These are phyloP conservation scores for Helianthus annuus DNA, from an alignment of 129 eudicot species.

Conservation along the genomic window HanXRQr2.0-SUNRISE NC_035444.2:58992037-58992536, in stretches of 20 bases:
- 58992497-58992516: constrained; percentile 1
- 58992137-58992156: too few relatives aligned
- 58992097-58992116: too few relatives aligned
- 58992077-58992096: too few relatives aligned
- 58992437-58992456: not conserved
- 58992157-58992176: too few relatives aligned
- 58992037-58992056: too few relatives aligned
- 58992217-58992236: constrained; percentile 25
- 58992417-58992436: constrained; percentile 18
- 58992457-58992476: constrained; percentile 1
- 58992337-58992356: constrained; percentile 1
- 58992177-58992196: not conserved
- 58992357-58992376: not conserved
- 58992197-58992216: constrained; percentile 28
- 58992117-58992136: too few relatives aligned
- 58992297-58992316: constrained; percentile 31
- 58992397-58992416: too few relatives aligned
- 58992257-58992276: constrained; percentile 33
- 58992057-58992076: too few relatives aligned
- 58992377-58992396: not conserved
- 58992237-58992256: constrained; percentile 19
- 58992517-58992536: not conserved
- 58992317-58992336: constrained; percentile 7
- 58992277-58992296: constrained; percentile 5
- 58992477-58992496: constrained; percentile 23